Evolutionary conservation across 108 stramenopile species (phyloP), one percentile per base, ranked within the genome.

Genomic region (Schizochytrium sp.): DNA sequence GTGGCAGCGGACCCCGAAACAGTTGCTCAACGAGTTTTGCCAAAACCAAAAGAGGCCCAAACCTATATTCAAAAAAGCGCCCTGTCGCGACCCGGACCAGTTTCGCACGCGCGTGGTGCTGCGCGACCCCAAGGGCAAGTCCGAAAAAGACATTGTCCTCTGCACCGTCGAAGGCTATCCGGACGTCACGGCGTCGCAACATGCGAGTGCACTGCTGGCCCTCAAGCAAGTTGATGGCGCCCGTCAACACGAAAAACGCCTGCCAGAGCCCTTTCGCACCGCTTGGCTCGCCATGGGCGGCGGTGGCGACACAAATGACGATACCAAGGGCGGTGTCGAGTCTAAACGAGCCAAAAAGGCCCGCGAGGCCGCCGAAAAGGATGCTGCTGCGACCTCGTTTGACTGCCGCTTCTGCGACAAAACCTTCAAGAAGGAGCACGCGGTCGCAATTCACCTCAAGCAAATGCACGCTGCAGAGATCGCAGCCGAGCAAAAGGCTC

Each of bases 231-330:
- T 97, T 43, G 95, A 95, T 44, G 95, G 94, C 34, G 93, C 87
- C 5, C 83, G 97, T 19, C 97, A 97, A 0, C 97, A 97, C 87
- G 98, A 98, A 90, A 88, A 96, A 47, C 96, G 95, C 48, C 89
- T 98, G 4, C 97, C 97, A 41, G 97, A 98, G 90, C 98, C 98
- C 18, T 98, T 96, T 92, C 93, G 92, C 25, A 91, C 95, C 21
- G 95, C 96, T 5, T 98, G 96, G 95, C 72, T 96, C 16, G 83
- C 63, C 43, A 71, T 91, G 72, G 47, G 76, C 51, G 76, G 60
- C 47, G 87, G 87, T 69, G 90, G 19, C 28, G 34, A 44, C 48
- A 44, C 5, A 8, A 19, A 23, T 12, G 71, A 69, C 88, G 28
- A 57, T 72, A 21, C 45, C 72, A 72, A 72, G 72, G 10, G 6